A percentile compares a stretch with the other conserved stretches of the same genome.
Evolutionary conservation across 768 basidiomycete species (phyloP).

Genomic region (Podaxis sp.): DNA sequence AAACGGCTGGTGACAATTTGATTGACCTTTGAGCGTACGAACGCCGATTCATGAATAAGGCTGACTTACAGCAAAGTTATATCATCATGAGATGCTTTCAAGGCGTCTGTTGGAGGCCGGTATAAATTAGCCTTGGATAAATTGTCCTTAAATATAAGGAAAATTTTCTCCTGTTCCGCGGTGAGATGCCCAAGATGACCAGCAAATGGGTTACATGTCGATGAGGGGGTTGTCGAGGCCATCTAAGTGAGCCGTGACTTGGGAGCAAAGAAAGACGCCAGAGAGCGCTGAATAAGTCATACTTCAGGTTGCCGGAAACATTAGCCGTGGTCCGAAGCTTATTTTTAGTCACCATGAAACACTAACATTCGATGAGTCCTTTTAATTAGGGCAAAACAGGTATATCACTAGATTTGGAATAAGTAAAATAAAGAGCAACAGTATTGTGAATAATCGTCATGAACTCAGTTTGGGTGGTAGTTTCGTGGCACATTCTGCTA

Average conservation of each 20-base stretch:
- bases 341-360: background rate
- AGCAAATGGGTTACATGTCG: conserved; percentile 25
- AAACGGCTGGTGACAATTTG: conserved; percentile 60
- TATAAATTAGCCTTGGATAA: conserved; percentile 56
- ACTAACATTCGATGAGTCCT: too few relatives aligned
- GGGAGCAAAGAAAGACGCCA: background rate
- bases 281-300: conserved; percentile 3
- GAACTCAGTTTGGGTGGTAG: conserved; percentile 8
- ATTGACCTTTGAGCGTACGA: background rate
- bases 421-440: too few relatives aligned
- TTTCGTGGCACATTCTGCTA: conserved; percentile 13
- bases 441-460: background rate
- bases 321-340: background rate
- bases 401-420: background rate
- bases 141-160: conserved; percentile 53
- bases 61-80: conserved; percentile 61
- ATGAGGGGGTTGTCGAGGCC: background rate
- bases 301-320: background rate
- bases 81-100: conserved; percentile 59
- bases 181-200: conserved; percentile 60
- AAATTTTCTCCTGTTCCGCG: conserved; percentile 43
- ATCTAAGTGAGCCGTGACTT: background rate
- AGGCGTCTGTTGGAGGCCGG: conserved; percentile 30
- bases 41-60: background rate
- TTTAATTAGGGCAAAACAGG: background rate